Base-by-base conservation (phyloP, 345 rosid species). In the Arabis alpina region DNA sequence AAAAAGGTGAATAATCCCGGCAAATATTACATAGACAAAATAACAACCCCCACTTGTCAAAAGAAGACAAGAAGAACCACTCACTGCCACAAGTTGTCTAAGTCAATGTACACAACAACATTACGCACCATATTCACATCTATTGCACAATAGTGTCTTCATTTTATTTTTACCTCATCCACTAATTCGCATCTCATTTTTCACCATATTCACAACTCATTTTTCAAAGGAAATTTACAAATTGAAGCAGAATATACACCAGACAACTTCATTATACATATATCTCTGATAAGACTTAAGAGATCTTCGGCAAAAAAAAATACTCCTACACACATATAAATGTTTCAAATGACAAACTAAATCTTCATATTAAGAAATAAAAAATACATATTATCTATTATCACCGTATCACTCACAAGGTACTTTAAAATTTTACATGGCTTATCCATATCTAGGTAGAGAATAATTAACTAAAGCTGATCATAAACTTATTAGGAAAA, bases 41-140 rank as follows among this genome's bases (percentile, higher is more conserved):
- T 24, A 74, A 53, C 78, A 60, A 53, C 56, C 9, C 43, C 78
- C 63, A 74, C 73, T 74, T 67, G 73, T 52, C 42, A 43, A 60
- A 74, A 74, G 64, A 74, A 3, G 78, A 60, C 57, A 60, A 67
- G 42, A 34, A 52, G 23, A 51, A 32, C 55, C 66, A 57, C 72
- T 42, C 40, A 45, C 42, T 64, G 34, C 63, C 57, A 60, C 16
- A 34, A 24, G 25, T 67, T 68, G 64, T 61, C 57, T 48, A 61
- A 36, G 63, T 68, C 78, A 74, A 60, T 45, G 10, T 16, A 61
- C 30, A 8, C 63, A 28, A 28, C 30, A 64, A n/a, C 36, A 28
- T 56, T 56, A 39, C 3, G 49, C 34, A 47, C 27, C 37, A 66
- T 66, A 14, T 51, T 59, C 36, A 6, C 51, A 40, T 60, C 9